Evolutionary conservation across 2,329 filamentous ascomycete genomes (phyloP).

Genomic region (Aspergillus ibericus): DNA sequence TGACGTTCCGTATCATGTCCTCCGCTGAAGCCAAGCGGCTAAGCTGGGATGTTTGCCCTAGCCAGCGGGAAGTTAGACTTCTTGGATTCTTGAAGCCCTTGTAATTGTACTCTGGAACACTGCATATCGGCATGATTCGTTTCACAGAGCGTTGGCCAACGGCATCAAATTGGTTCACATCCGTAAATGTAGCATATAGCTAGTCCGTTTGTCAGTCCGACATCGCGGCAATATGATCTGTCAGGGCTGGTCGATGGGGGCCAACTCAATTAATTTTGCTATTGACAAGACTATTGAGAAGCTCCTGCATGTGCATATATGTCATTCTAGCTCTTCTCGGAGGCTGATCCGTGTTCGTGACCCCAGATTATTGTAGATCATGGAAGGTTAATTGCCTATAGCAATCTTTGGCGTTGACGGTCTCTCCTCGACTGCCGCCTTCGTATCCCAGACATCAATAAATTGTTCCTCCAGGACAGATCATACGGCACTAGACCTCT

Average conservation of each 20-base stretch:
- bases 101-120: background rate
- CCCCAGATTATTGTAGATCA: background rate
- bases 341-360: background rate
- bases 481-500: background rate
- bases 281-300: conserved; percentile 15
- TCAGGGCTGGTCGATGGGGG: conserved; percentile 8
- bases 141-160: background rate
- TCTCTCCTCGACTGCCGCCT: background rate
- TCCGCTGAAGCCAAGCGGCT: background rate
- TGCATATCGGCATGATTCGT: background rate
- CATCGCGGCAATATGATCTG: conserved; percentile 4
- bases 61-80: background rate
- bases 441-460: background rate
- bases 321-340: background rate
- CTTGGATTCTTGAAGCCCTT: background rate
- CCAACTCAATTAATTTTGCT: conserved; percentile 11
- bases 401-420: background rate
- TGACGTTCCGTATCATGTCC: background rate
- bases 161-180: background rate
- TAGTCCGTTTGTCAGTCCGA: background rate
- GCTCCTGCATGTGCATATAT: conserved; percentile 12
- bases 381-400: background rate
- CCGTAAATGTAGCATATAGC: background rate
- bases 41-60: background rate
- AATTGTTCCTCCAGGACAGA: background rate